Evolutionary conservation across 805 yeast species (phyloP), one percentile per base, ranked within the genome.

Genomic region (Hanseniaspora pseudoguilliermondii): DNA sequence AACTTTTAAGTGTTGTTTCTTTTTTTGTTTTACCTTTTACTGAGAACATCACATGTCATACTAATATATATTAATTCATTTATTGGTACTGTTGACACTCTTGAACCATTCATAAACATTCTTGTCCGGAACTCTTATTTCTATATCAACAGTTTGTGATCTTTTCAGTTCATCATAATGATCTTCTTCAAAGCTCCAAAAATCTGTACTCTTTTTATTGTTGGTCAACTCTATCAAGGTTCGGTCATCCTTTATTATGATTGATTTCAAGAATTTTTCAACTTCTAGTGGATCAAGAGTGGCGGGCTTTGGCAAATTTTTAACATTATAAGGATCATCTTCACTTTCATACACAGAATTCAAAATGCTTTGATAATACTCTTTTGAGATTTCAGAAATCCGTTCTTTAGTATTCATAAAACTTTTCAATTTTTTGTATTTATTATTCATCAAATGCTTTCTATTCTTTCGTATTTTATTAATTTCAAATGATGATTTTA

Each of bases 111-210:
- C 47, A 16, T 40, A 47, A 35, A 34, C 51, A 20, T 49, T 56
- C 27, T 41, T 29, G 41, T 56, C 44, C 1, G 58, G 52, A 18
- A 51, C 46, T 34, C 50, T 39, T 20, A 50, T 32, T n/a, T 53
- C 50, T 18, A 53, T 23, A 10, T 46, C 50, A 2, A 53, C 35
- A 20, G 34, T 53, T 21, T 53, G 56, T 16, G 40, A 9, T 53
- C 56, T 53, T 32, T 32, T 53, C 4, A 32, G 9, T 42, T 55
- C 57, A 40, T 57, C 59, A 39, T 53, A 53, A 18, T 49, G 39
- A 20, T 55, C 32, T 10, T 32, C 43, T 13, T 43, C 36, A 5
- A 50, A 42, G 13, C 32, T 38, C 56, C 56, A 53, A 44, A 53
- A 53, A 6, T 39, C 47, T 5, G 32, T 40, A 9, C 21, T 35